A percentile compares a stretch with the other conserved stretches of the same genome.
Conservation (phyloP, 805 yeast species). For the Pichia nanzhaoensis region DNA sequence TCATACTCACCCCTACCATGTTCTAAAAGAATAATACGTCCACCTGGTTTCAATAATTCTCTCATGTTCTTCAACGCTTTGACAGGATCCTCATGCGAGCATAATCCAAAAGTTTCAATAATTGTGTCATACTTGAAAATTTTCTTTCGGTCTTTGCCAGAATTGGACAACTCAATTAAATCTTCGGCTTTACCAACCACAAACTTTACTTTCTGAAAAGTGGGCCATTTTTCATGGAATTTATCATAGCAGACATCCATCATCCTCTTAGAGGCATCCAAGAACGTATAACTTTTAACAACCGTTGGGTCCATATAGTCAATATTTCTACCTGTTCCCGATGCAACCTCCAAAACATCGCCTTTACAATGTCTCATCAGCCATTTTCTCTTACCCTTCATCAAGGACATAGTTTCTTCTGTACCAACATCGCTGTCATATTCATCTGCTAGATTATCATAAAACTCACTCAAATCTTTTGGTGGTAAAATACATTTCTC, state of each 20-base stretch:
- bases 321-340: conserved; percentile 94
- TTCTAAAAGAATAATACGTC: conserved; percentile 79
- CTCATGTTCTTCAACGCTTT: conserved; percentile 70
- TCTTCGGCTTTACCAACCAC: conserved; percentile 90
- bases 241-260: conserved; percentile 71
- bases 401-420: conserved; percentile 57
- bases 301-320: conserved; percentile 57
- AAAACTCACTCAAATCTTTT: conserved; percentile 74
- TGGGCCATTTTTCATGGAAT: conserved; percentile 62
- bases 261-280: conserved; percentile 85
- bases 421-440: conserved; percentile 76
- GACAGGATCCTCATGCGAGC: conserved; percentile 94
- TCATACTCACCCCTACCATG: conserved; percentile 87
- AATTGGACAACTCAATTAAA: conserved; percentile 42
- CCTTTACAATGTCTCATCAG: conserved; percentile 73
- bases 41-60: conserved; percentile 74
- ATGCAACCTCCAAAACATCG: conserved; percentile 88
- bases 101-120: conserved; percentile 88
- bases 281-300: conserved; percentile 69
- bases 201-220: conserved; percentile 67
- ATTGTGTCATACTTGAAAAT: conserved; percentile 76
- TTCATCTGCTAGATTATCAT: conserved; percentile 67
- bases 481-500: conserved; percentile 51
- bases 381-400: conserved; percentile 69
- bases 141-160: conserved; percentile 18